phyloP scores from a whole-genome alignment of 2,329 filamentous ascomycete species.

The Ophiostoma quercus region DNA sequence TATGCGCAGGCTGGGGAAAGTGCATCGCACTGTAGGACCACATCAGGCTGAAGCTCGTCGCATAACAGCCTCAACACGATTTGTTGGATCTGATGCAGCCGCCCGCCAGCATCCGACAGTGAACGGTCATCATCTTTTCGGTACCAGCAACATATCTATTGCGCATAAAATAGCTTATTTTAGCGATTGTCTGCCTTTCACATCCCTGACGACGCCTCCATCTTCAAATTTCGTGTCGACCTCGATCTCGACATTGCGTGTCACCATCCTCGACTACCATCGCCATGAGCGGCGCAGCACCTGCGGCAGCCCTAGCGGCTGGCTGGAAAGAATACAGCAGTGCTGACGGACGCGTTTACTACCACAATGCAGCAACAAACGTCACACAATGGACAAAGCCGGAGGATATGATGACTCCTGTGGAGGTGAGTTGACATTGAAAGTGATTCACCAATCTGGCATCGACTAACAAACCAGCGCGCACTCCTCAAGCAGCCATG shows the following conservation, averaged over 20 bases:
- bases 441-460: neutral
- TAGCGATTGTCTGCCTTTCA: neutral
- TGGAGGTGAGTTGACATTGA: slow-evolving; percentile 55
- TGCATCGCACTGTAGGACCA: neutral
- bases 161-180: neutral
- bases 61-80: neutral
- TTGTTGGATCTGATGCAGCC: neutral
- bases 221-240: neutral
- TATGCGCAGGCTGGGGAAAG: slow-evolving; percentile 2
- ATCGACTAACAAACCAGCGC: slow-evolving; percentile 48
- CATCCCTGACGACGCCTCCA: neutral
- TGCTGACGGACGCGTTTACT: slow-evolving; percentile 79
- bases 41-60: slow-evolving; percentile 13
- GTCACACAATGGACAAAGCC: slow-evolving; percentile 93
- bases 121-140: neutral
- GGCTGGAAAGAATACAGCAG: slow-evolving; percentile 79
- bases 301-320: slow-evolving; percentile 27
- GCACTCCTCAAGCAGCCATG: slow-evolving; percentile 78
- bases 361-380: slow-evolving; percentile 82
- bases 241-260: neutral
- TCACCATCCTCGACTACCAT: neutral
- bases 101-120: neutral
- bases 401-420: slow-evolving; percentile 74
- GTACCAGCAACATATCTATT: neutral
- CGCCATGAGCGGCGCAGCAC: slow-evolving; percentile 53